These are phyloP conservation scores for Fusarium albosuccineum DNA, from an alignment of 2,329 filamentous ascomycete species.

Conservation along the genomic window DNA sequence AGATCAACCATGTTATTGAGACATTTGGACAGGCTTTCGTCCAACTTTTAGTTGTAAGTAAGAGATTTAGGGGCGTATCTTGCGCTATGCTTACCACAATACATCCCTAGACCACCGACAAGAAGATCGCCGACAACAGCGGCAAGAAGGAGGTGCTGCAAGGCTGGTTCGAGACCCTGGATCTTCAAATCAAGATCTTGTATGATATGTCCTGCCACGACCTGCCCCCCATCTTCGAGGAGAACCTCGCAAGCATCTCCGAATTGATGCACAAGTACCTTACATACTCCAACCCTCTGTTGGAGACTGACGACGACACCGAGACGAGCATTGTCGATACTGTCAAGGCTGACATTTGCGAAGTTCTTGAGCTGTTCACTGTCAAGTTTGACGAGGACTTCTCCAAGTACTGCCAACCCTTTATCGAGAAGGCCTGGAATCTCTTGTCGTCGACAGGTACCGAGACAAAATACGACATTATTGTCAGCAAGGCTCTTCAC, in stretches of 20 bases:
- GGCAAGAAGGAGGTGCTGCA: conserved; percentile 80
- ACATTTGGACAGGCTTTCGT: conserved; percentile 90
- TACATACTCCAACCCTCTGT: conserved; percentile 84
- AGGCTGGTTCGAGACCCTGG: conserved; percentile 85
- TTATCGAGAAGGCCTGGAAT: conserved; percentile 92
- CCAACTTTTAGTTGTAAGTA: conserved; percentile 77
- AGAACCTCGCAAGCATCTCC: conserved; percentile 83
- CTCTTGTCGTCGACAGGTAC: conserved; percentile 87
- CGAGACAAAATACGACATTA: conserved; percentile 92
- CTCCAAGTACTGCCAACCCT: conserved; percentile 80
- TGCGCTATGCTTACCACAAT: conserved; percentile 30
- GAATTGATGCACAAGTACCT: conserved; percentile 92
- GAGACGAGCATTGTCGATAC: conserved; percentile 88
- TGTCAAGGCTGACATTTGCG: conserved; percentile 94
- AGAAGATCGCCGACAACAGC: conserved; percentile 79
- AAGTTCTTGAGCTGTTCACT: conserved; percentile 88
- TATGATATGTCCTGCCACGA: conserved; percentile 99
- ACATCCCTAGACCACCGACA: conserved; percentile 70
- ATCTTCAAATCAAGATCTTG: conserved; percentile 90
- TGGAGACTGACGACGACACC: conserved; percentile 88
- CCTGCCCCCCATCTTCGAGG: conserved; percentile 93
- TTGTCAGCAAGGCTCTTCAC: conserved; percentile 94
- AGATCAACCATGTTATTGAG: conserved; percentile 94
- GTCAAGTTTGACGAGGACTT: conserved; percentile 98
- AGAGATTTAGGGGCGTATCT: not conserved